Percentiles rank a stretch among this genome's conserved stretches.
Evolutionary conservation across 257 asterid species (phyloP).

Genomic region (Solanum bulbocastanum): DNA sequence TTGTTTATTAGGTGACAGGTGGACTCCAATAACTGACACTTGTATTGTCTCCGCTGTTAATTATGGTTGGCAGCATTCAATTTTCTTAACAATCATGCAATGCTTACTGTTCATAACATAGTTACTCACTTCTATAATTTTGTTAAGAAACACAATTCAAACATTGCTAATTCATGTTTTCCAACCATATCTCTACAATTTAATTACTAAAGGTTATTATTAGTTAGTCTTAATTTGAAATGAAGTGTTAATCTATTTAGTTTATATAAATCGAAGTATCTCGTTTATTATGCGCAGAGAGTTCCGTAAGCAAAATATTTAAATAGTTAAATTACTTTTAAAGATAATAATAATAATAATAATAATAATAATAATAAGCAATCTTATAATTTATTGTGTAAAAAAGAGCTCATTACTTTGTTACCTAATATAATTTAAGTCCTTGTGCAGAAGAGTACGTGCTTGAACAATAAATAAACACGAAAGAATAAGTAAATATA

Average conservation of each 20-base stretch:
- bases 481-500: neutral
- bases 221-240: neutral
- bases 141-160: no score
- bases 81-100: neutral
- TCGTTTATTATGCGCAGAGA: neutral
- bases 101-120: neutral
- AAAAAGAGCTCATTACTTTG: neutral
- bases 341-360: neutral
- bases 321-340: neutral
- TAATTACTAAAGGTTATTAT: no score
- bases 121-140: no score
- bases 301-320: neutral
- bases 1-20: neutral
- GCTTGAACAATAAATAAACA: neutral
- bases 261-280: neutral
- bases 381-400: neutral
- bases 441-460: neutral
- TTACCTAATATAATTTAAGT: neutral
- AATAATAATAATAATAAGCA: neutral
- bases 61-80: neutral
- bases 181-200: neutral
- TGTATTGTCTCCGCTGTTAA: neutral
- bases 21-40: neutral
- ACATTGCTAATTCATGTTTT: neutral
- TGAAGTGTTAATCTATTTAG: neutral